Percentiles rank a stretch among this genome's conserved stretches.
phyloP scores from a whole-genome alignment of 768 basidiomycete species.

The Agrocybe pediades region DNA sequence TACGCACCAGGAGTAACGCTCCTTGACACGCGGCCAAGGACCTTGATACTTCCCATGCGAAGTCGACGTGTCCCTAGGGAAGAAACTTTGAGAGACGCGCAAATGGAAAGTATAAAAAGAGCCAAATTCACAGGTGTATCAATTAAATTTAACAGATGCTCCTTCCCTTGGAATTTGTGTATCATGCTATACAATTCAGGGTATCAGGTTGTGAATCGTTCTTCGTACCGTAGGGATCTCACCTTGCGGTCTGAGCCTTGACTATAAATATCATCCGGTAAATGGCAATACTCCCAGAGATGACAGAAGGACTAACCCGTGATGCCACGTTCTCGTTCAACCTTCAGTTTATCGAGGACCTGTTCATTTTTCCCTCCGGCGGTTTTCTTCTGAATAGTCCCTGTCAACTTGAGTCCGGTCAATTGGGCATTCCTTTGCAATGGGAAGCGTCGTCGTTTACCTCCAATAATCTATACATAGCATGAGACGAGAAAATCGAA shows the following conservation, averaged over 20 bases:
- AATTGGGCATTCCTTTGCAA: neutral
- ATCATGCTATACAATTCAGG: constrained; percentile 73
- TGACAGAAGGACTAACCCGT: constrained; percentile 58
- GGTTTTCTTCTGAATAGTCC: constrained; percentile 73
- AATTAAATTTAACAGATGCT: constrained; percentile 87
- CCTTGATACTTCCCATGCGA: constrained; percentile 94
- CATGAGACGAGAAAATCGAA: neutral
- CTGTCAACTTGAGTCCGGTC: constrained; percentile 65
- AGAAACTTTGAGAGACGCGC: neutral
- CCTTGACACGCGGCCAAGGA: constrained; percentile 94
- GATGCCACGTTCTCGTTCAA: constrained; percentile 95
- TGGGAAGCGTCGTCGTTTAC: constrained; percentile 35
- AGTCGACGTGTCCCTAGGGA: constrained; percentile 91
- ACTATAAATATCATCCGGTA: constrained; percentile 45
- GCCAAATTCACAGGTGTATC: constrained; percentile 81
- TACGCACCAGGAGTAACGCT: constrained; percentile 59
- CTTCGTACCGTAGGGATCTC: constrained; percentile 4
- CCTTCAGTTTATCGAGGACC: constrained; percentile 92
- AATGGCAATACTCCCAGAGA: constrained; percentile 1
- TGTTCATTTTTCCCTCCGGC: constrained; percentile 73
- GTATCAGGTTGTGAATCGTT: constrained; percentile 6
- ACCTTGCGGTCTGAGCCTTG: constrained; percentile 96
- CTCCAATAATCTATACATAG: constrained; percentile 63
- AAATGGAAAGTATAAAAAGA: constrained; percentile 15
- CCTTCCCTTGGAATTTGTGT: constrained; percentile 51